Evolutionary conservation across 768 basidiomycete genomes (phyloP), one percentile per base, ranked within the genome.

Genomic region (Tylopilus felleus): DNA sequence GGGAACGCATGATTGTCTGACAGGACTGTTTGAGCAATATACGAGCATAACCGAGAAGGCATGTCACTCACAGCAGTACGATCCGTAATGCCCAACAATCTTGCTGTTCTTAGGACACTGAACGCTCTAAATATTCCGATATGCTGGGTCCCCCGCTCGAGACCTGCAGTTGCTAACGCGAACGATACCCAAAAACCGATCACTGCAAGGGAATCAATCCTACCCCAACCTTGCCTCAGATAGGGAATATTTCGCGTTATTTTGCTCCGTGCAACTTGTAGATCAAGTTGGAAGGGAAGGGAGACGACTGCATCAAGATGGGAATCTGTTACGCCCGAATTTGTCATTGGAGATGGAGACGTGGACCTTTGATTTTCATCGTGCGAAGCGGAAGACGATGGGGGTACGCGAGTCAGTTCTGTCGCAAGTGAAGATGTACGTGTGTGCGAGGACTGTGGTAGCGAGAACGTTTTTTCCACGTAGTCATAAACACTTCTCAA

Each of bases 191-290:
- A 98, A 69, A 94, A 98, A 56, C 83, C 79, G 10, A 87, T 58
- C 45, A 98, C 82, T 1, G 96, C 92, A 36, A 98, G 72, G 58
- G 87, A 83, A 67, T 98, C 96, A 50, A 97, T 88, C 46, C 93
- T 75, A 62, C 82, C 88, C 94, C 94, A 98, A 51, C 89, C 90
- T 64, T 98, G 93, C 8, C 96, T 80, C 2, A 98, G 77, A 67
- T 93, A 98, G 0, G 96, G 94, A 2, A 93, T 76, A 58, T 87
- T 85, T 33, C 84, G 75, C 25, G 73, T 71, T n/a, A 82, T 80
- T 59, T 83, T 82, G 47, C 79, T 74, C 57, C 77, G 80, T 1
- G 79, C 71, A 53, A 79, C 71, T 17, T 72, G 71, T 23, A 88
- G 71, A 61, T 80, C 82, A 39, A 86, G 68, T 19, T 79, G 76